Percentiles rank a stretch among this genome's conserved stretches.
Conservation (phyloP, 1,284 basidiomycete genomes). For the Trametes sp. region DNA sequence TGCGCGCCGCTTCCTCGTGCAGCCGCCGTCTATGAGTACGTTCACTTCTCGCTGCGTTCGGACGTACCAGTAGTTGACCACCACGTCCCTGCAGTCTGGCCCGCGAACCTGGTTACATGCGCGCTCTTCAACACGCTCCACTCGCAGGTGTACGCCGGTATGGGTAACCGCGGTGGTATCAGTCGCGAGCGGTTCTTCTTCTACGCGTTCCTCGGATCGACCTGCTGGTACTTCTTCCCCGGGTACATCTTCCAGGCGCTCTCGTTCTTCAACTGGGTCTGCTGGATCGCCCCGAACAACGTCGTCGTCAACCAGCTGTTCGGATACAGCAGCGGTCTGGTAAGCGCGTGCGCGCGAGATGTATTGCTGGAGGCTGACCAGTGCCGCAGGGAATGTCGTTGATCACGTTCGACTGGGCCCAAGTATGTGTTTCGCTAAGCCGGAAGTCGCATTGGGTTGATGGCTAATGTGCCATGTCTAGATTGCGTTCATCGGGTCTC, state of each 20-base stretch:
- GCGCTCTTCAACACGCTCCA: conserved; percentile 69
- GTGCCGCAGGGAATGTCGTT: conserved; percentile 49
- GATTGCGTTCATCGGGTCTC: conserved; percentile 63
- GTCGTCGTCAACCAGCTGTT: conserved; percentile 50
- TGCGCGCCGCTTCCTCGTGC: conserved; percentile 70
- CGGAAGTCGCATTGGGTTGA: background rate
- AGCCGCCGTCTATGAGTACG: conserved; percentile 79
- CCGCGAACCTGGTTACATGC: conserved; percentile 64
- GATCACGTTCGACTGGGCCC: conserved; percentile 55
- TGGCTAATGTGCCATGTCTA: conserved; percentile 24
- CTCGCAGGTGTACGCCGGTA: conserved; percentile 59
- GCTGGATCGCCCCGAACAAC: conserved; percentile 61
- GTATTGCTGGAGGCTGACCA: background rate
- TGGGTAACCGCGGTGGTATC: conserved; percentile 52
- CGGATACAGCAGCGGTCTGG: conserved; percentile 49
- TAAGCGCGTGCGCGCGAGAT: background rate
- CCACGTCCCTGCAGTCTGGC: conserved; percentile 63
- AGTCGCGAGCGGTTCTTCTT: conserved; percentile 61
- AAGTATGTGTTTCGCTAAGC: conserved; percentile 27
- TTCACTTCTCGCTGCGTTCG: conserved; percentile 2
- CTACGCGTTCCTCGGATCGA: conserved; percentile 50
- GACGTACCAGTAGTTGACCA: background rate
- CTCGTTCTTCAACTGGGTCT: conserved; percentile 64
- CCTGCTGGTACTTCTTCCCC: conserved; percentile 59
- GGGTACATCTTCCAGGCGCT: conserved; percentile 57